A percentile compares a stretch with the other conserved stretches of the same genome.
phyloP scores from a whole-genome alignment of 768 basidiomycete genomes.

The Boletales sp. region DNA sequence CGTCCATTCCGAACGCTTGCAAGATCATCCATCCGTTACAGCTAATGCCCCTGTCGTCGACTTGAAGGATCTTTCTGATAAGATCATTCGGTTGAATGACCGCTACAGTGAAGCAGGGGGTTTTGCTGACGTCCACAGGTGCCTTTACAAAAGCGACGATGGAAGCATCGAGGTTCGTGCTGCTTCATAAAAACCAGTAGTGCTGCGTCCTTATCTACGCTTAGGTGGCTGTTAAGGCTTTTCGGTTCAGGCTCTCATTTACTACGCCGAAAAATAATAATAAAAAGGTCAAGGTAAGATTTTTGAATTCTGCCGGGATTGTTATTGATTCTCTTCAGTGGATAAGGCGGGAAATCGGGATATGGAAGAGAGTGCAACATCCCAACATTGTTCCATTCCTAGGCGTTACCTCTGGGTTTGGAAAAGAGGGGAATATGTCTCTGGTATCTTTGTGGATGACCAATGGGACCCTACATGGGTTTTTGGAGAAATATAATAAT shows the following conservation, averaged over 20 bases:
- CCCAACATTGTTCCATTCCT: neutral
- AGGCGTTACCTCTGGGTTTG: neutral
- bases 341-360: neutral
- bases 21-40: too few relatives aligned
- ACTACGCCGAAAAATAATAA: neutral
- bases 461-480: neutral
- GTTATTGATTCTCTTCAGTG: neutral
- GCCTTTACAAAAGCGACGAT: too few relatives aligned
- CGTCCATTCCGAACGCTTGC: too few relatives aligned
- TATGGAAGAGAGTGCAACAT: neutral
- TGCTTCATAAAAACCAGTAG: too few relatives aligned
- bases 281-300: neutral
- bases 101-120: too few relatives aligned
- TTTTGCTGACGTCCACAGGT: too few relatives aligned
- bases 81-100: too few relatives aligned
- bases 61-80: too few relatives aligned
- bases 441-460: neutral
- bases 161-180: too few relatives aligned
- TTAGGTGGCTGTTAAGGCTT: neutral
- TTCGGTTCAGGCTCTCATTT: neutral
- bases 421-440: neutral
- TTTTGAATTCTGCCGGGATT: too few relatives aligned
- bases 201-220: too few relatives aligned
- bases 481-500: neutral
- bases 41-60: too few relatives aligned